Evolutionary conservation across 1,284 basidiomycete genomes (phyloP), one percentile per base, ranked within the genome.

Genomic region (Ceratobasidium sp.): DNA sequence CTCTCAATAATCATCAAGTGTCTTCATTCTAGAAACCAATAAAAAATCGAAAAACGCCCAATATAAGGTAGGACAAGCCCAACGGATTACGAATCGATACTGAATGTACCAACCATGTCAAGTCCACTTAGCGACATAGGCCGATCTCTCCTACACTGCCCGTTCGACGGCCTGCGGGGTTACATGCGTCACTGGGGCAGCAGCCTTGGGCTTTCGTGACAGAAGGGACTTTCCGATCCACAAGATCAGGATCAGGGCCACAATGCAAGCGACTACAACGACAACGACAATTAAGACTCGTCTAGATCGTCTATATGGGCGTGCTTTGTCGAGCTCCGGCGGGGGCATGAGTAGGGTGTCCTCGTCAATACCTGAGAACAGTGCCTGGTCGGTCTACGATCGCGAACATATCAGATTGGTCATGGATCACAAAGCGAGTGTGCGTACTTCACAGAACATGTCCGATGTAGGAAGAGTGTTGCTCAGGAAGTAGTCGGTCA

Each of bases 381-480:
- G 50, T 9, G 38, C 48, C 28, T 68, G 66, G n/a, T 68, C 20
- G 17, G 66, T 68, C 66, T 68, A 28, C 28, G 10, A 54, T 26
- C 17, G 48, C 2, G 42, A 33, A 38, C n/a, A 26, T 46, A 13
- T 65, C 40, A 65, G 62, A 3, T 3, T 1, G 50, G 42, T 56
- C 38, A 26, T n/a, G 7, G 13, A 3, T 65, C 9, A 46, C 9
- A 15, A 2, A 23, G 23, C 46, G 13, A 10, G 12, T 57, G 33
- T 20, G 59, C 68, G 1, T 46, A 70, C 68, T 20, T 40, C 68
- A 28, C 68, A 70, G 40, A 70, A 70, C n/a, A 12, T 57, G 33
- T 57, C 68, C 38, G 50, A 20, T 1, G 48, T 38, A 38, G 68
- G 68, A 57, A 70, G 38, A n/a, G 50, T 59, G 40, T 59, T 59